These are phyloP conservation scores for Moricandia arvensis DNA, from an alignment of 345 rosid genomes.

Conservation along the genomic window DNA sequence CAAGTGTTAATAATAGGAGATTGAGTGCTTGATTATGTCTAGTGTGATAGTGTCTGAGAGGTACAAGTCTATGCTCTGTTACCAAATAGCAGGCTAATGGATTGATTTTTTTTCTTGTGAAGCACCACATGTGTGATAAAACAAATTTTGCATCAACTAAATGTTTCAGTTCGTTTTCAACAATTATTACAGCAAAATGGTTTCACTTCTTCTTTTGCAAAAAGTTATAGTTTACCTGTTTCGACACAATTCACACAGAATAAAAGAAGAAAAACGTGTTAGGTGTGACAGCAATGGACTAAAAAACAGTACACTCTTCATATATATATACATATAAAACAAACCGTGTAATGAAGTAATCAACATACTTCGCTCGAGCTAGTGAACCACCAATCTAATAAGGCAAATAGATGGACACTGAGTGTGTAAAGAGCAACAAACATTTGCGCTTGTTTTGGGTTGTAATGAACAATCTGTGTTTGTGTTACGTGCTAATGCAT, in stretches of 20 bases:
- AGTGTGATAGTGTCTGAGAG: not conserved
- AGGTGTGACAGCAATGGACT: too few species aligned
- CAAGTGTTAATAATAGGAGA: not conserved
- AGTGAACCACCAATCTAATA: not conserved
- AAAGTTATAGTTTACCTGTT: too few species aligned
- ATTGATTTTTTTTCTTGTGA: conserved; percentile 19
- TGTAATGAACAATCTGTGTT: not conserved
- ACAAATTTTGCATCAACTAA: too few species aligned
- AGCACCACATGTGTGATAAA: conserved; percentile 4
- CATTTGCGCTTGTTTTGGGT: too few species aligned
- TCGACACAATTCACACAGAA: too few species aligned
- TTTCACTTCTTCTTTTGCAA: conserved; percentile 66
- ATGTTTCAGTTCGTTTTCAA: too few species aligned
- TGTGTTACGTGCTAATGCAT: not conserved
- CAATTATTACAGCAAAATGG: conserved; percentile 53
- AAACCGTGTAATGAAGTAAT: too few species aligned
- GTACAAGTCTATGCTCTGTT: not conserved
- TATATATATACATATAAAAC: too few species aligned
- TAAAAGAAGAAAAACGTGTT: too few species aligned
- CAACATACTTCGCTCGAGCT: not conserved
- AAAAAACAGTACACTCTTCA: too few species aligned
- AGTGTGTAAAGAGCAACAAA: too few species aligned
- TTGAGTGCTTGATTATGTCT: not conserved
- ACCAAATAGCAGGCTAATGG: conserved; percentile 3
- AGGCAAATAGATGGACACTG: not conserved